These are phyloP conservation scores for Ophiocordyceps camponoti-rufipedis DNA, from an alignment of 2,329 filamentous ascomycete genomes.

Conservation along the genomic window DNA sequence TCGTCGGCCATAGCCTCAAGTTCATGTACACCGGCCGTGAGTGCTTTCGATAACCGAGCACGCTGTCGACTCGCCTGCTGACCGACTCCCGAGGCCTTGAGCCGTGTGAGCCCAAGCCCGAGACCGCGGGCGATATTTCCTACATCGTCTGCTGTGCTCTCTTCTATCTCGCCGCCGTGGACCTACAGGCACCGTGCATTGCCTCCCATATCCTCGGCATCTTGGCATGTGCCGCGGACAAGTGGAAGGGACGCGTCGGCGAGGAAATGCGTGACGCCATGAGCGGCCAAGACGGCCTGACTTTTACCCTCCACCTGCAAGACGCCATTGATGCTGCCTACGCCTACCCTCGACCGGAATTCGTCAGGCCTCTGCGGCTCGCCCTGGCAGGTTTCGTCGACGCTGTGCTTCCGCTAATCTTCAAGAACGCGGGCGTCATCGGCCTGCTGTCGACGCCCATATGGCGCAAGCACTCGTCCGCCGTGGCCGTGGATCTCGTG, in stretches of 20 bases:
- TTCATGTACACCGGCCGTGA: conserved; percentile 18
- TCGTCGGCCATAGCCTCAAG: conserved; percentile 12
- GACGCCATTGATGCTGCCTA: conserved; percentile 13
- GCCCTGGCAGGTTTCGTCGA: conserved; percentile 14
- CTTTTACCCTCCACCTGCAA: conserved; percentile 10
- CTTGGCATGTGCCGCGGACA: conserved; percentile 9
- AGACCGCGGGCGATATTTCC: conserved; percentile 8
- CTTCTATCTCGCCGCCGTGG: conserved; percentile 13
- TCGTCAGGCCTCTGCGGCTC: conserved; percentile 14
- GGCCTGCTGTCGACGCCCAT: conserved; percentile 7
- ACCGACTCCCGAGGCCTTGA: conserved; percentile 8
- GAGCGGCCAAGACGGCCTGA: conserved; percentile 5
- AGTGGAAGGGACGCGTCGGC: conserved; percentile 7
- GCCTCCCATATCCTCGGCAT: conserved; percentile 9
- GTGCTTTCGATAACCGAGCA: conserved; percentile 1
- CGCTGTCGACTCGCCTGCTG: background rate
- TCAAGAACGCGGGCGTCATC: conserved; percentile 8
- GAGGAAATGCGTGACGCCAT: conserved; percentile 4
- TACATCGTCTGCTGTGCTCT: conserved; percentile 15
- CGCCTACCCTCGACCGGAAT: conserved; percentile 5
- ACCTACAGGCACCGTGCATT: conserved; percentile 12
- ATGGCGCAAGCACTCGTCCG: conserved; percentile 9
- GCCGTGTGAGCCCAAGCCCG: conserved; percentile 9
- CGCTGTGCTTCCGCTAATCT: conserved; percentile 6
- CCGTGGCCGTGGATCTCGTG: conserved; percentile 10